Base-by-base conservation (phyloP, 2,329 filamentous ascomycete species). In the Beauveria sp. region DNA sequence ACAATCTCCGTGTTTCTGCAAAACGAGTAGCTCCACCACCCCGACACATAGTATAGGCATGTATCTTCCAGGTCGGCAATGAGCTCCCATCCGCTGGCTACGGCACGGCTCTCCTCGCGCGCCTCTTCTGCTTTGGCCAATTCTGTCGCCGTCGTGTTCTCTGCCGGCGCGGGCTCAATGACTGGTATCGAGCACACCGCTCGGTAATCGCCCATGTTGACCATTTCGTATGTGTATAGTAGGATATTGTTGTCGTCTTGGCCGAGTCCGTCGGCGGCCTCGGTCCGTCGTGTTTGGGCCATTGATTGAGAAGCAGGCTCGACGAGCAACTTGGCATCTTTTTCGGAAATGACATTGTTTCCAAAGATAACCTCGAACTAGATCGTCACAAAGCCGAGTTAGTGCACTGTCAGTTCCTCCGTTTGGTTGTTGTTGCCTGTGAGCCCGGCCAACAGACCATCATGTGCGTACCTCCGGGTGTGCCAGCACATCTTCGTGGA, bases 21-120 rank as follows among this genome's bases (percentile, higher is more conserved):
- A 74, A 96, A 96, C 68, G 88, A 89, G 75, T 97, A 97, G 70
- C 89, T 95, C 93, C 93, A 97, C 93, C 93, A 97, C 0, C 93
- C 93, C 1, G 87, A 89, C 66, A 92, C 78, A 66, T 81, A 85
- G 77, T 93, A 96, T 65, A 97, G 83, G 73, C 93, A 97, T 3
- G 87, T 89, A 59, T 93, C 84, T 62, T 95, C 85, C 74, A 97
- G 88, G 28, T 87, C 86, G 65, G 84, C 83, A 56, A 97, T 79
- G 24, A 97, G 80, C 69, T 95, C 89, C 82, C 90, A 89, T 6
- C 93, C 93, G 54, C 86, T 87, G 38, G 85, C 82, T 1, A 88
- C 89, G 1, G 92, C 93, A 28, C 90, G 86, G 46, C 83, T 84
- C 10, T 96, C 82, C 74, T 96, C 92, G 65, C 88, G 88, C 64